Evolutionary conservation across 768 basidiomycete genomes (phyloP).

Genomic region (Terana coerulea): DNA sequence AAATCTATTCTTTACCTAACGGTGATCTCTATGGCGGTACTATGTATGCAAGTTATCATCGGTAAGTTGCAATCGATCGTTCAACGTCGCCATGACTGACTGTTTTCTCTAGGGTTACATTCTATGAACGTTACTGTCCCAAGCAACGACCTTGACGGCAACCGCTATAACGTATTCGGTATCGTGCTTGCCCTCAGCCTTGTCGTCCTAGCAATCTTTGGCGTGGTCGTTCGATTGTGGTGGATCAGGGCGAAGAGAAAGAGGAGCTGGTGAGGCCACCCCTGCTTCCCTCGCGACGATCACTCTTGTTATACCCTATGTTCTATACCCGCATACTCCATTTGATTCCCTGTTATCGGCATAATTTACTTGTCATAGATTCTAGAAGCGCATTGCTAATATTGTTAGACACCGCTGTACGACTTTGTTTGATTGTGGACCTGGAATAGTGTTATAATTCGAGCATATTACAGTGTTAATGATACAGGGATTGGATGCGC

Average conservation of each 20-base stretch:
- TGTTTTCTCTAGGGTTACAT: slow-evolving; percentile 47
- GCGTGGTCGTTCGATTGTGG: slow-evolving; percentile 56
- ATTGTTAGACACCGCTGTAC: no score
- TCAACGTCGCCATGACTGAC: not conserved
- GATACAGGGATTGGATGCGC: no score
- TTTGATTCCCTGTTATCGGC: no score
- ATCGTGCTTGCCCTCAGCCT: slow-evolving; percentile 37
- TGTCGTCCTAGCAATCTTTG: slow-evolving; percentile 41
- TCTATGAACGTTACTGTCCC: slow-evolving; percentile 69
- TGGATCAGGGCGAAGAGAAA: slow-evolving; percentile 51
- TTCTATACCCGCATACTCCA: no score
- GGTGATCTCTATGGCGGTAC: slow-evolving; percentile 59
- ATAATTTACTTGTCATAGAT: no score
- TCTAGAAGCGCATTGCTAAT: no score
- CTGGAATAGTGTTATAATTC: no score
- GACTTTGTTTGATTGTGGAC: no score
- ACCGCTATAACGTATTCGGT: slow-evolving; percentile 51
- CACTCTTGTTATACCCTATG: not conserved
- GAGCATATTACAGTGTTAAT: no score
- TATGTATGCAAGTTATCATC: slow-evolving; percentile 58
- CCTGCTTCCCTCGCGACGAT: not conserved
- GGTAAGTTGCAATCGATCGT: slow-evolving; percentile 36
- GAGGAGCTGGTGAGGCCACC: slow-evolving; percentile 6
- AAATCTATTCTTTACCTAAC: slow-evolving; percentile 64
- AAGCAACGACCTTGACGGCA: slow-evolving; percentile 37